phyloP scores from a whole-genome alignment of 1,284 basidiomycete genomes.

The Ganoderma lucidum region DNA sequence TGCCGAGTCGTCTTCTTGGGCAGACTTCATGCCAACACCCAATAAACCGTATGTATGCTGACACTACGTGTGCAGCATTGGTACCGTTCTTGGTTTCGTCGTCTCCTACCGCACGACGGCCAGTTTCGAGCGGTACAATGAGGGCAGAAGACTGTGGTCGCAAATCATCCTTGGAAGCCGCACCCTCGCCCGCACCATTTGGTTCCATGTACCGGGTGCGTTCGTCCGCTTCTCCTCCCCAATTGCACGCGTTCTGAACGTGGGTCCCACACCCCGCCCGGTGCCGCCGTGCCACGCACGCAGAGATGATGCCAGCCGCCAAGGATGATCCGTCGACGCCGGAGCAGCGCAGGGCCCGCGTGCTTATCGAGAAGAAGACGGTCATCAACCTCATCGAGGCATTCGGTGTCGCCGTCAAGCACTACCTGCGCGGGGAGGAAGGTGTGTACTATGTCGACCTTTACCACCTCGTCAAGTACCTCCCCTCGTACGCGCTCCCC shows the following conservation, averaged over 20 bases:
- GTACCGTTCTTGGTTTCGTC: constrained; percentile 73
- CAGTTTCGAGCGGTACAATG: constrained; percentile 79
- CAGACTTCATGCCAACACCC: too few relatives aligned
- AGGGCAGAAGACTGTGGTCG: constrained; percentile 76
- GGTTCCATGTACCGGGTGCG: constrained; percentile 71
- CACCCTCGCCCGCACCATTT: constrained; percentile 62
- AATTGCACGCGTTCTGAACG: constrained; percentile 6
- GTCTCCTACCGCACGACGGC: constrained; percentile 77
- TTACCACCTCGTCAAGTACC: constrained; percentile 71
- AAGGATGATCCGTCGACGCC: constrained; percentile 43
- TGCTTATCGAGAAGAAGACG: constrained; percentile 74
- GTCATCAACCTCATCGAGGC: constrained; percentile 65
- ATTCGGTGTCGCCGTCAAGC: constrained; percentile 59
- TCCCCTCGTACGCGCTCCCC: constrained; percentile 71
- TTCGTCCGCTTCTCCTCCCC: neutral
- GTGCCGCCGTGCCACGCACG: neutral
- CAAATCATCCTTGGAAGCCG: constrained; percentile 68
- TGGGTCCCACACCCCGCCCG: constrained; percentile 9
- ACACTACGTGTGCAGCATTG: constrained; percentile 49
- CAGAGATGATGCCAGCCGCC: constrained; percentile 37
- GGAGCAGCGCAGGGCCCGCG: constrained; percentile 52
- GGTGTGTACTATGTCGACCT: constrained; percentile 63
- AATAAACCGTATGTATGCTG: neutral
- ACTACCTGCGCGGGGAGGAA: constrained; percentile 69
- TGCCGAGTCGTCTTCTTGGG: constrained; percentile 14